Base-by-base conservation (phyloP, 345 rosid species). In the Salix suchowensis region DNA sequence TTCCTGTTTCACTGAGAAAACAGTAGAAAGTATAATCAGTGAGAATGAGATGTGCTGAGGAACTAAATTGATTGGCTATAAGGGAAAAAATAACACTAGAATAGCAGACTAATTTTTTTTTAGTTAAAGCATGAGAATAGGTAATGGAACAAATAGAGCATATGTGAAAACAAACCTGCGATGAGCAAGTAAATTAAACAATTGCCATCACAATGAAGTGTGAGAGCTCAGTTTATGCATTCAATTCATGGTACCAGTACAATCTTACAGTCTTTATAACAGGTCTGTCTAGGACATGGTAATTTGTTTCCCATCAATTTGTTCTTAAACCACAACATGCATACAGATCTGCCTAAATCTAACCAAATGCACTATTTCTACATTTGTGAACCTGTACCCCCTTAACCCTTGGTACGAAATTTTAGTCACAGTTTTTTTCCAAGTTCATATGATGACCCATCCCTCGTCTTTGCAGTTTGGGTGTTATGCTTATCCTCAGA, bases 1-100 rank as follows among this genome's bases (percentile, higher is more conserved):
- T 85, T 73, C 98, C 98, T 66, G 89, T 88, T 81, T 82, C 89
- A 82, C 98, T 93, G 89, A 13, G 78, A 86, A 85, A 86, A 37
- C 82, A 82, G 72, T 65, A 70, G 69, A 88, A 58, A 72, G 68
- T 42, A 84, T 42, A 65, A 81, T 88, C 77, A 89, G 86, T 71
- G 76, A 83, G 73, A 79, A 69, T 73, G 67, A 73, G 65, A 65
- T 46, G 16, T 12, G 50, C 50, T 3, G 0, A 46, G 50, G 50
- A 46, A 46, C 6, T 46, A 46, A 14, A 14, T 46, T 14, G 50
- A 46, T 14, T 46, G 50, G 18, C 50, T 46, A 37, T 10, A 44
- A 12, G 4, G 13, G 12, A 32, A 67, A 36, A 40, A 60, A 62
- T 58, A 19, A 55, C 44, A 40, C 21, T 23, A 26, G 19, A 74